Percentiles rank a stretch among this genome's conserved stretches.
phyloP scores from a whole-genome alignment of 805 yeast species.

The Kuraishia capsulata region DNA sequence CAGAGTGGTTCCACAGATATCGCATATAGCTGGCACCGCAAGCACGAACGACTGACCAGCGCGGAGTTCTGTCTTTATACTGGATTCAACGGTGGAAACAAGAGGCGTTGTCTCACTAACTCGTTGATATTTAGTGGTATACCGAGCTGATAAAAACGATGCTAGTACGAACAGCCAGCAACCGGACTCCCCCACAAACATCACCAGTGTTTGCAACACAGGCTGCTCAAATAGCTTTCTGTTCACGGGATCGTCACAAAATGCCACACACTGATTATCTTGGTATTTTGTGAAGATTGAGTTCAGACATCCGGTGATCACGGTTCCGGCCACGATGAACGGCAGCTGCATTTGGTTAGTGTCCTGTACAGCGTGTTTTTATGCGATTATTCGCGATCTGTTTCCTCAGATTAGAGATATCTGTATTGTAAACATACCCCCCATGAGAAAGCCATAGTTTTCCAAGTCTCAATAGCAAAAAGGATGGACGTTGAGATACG shows the following conservation, averaged over 20 bases:
- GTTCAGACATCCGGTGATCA: constrained; percentile 63
- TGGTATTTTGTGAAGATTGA: constrained; percentile 69
- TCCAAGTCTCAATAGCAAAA: too few relatives aligned
- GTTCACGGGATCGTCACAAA: constrained; percentile 34
- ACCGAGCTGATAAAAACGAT: constrained; percentile 1
- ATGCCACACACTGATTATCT: constrained; percentile 60
- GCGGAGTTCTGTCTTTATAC: not conserved
- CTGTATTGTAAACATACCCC: too few relatives aligned
- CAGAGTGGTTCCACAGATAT: constrained; percentile 63
- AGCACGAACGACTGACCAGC: constrained; percentile 22
- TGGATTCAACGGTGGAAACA: not conserved
- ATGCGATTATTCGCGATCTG: too few relatives aligned
- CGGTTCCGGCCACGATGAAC: constrained; percentile 37
- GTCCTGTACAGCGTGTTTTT: too few relatives aligned
- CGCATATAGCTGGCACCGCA: constrained; percentile 63
- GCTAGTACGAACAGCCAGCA: constrained; percentile 24
- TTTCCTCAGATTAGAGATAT: too few relatives aligned
- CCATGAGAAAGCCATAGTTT: too few relatives aligned
- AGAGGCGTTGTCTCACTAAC: not conserved
- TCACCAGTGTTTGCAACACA: constrained; percentile 68
- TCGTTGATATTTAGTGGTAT: not conserved
- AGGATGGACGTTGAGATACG: too few relatives aligned
- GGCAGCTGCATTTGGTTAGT: constrained; percentile 14
- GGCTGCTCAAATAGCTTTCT: constrained; percentile 63
- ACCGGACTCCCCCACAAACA: constrained; percentile 65